Evolutionary conservation across 176 grass and related monocot species (phyloP).

Genomic region (Puccinellia tenuiflora): DNA sequence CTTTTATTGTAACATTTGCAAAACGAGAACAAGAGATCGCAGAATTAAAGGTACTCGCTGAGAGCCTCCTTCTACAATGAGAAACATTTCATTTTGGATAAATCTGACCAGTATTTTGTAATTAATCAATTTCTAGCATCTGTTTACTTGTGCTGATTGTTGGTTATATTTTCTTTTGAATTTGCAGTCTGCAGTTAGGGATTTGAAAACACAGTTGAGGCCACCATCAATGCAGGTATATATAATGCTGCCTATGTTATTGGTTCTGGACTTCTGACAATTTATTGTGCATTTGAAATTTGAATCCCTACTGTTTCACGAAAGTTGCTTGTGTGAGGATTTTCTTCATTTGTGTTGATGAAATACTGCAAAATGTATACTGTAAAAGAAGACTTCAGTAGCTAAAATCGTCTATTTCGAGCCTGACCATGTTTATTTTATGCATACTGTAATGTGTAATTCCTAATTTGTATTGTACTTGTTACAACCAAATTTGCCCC

Average conservation of each 20-base stretch:
- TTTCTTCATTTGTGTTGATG: constrained; percentile 1
- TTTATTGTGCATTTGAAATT: not conserved
- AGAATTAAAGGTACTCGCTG: constrained; percentile 65
- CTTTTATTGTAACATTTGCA: constrained; percentile 95
- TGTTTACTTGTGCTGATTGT: not conserved
- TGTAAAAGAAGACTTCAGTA: not conserved
- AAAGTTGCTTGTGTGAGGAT: not conserved
- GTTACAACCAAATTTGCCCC: not conserved
- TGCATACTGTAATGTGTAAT: not conserved
- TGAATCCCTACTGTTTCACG: not conserved
- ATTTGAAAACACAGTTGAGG: constrained; percentile 94
- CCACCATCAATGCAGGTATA: constrained; percentile 97
- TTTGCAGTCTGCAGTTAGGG: constrained; percentile 89
- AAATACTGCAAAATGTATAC: not conserved
- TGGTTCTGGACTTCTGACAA: constrained; percentile 1
- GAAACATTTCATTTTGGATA: not conserved
- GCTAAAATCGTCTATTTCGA: not conserved
- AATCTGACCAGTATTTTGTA: not conserved
- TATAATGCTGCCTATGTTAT: not conserved
- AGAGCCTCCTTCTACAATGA: not conserved
- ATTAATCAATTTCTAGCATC: not conserved
- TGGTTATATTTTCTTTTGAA: not conserved
- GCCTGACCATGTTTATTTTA: not conserved
- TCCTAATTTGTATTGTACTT: not conserved
- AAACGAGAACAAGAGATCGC: constrained; percentile 97